Conservation (phyloP, 345 rosid genomes). For the Moringa oleifera region DNA sequence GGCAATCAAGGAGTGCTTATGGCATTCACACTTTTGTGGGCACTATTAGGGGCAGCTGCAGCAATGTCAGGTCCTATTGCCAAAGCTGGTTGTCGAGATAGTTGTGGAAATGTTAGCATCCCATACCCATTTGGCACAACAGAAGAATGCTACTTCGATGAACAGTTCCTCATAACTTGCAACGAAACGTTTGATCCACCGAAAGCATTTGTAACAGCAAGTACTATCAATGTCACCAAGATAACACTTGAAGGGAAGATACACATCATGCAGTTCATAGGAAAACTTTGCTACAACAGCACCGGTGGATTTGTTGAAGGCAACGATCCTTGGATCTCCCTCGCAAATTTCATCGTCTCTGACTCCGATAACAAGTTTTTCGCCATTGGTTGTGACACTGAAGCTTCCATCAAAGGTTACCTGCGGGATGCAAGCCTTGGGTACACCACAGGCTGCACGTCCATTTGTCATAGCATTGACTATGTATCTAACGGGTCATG, state of each 20-base stretch:
- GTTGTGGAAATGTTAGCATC: constrained; percentile 30
- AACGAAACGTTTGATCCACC: constrained; percentile 9
- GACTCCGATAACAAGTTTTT: constrained; percentile 13
- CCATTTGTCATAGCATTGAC: neutral
- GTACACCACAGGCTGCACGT: neutral
- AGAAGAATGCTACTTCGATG: constrained; percentile 19
- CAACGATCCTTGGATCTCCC: neutral
- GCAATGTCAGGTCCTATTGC: neutral
- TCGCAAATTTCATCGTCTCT: neutral
- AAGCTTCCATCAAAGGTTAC: neutral
- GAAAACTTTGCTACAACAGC: constrained; percentile 2
- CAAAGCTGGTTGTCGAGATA: constrained; percentile 19
- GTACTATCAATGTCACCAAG: constrained; percentile 9
- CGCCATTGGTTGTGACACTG: constrained; percentile 29
- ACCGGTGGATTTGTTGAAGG: neutral
- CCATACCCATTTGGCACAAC: constrained; percentile 42
- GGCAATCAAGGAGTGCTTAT: neutral
- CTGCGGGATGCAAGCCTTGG: neutral
- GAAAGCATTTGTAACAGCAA: constrained; percentile 9
- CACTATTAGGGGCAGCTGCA: neutral
- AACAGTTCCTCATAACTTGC: constrained; percentile 17
- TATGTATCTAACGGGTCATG: constrained; percentile 8
- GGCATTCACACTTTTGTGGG: neutral
- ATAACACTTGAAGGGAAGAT: constrained; percentile 19
- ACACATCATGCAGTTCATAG: neutral